Base-by-base conservation (phyloP, 331 rosid genomes). In the Phaseolus coccineus region DNA sequence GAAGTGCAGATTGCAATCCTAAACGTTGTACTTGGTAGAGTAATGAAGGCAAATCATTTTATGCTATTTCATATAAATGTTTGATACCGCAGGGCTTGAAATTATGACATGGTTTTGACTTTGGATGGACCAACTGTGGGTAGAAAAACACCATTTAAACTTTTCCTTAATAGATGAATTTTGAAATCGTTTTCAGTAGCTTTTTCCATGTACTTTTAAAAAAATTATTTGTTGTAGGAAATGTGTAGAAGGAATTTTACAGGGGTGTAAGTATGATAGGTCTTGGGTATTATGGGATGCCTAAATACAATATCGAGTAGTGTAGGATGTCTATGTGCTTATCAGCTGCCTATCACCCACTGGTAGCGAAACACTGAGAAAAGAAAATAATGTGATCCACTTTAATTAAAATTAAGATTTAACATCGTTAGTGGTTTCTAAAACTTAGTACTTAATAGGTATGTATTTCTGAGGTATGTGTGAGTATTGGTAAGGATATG, bases 21-120 rank as follows among this genome's bases (percentile, higher is more conserved):
- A 73, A 14, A 52, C 16, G 40, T 64, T 50, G 57, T 59, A 39
- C 10, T 37, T 50, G 78, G 28, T 80, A 50, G 68, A 64, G 47
- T 24, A 57, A 47, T 16, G 70, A 11, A 57, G 50, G 47, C 10
- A 46, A 52, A 33, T 14, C 65, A 31, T 30, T 81, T 67, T 25
- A 52, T 74, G 48, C 42, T 22, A 33, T 57, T 57, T 24, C 8
- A 56, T 65, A 61, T 80, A 40, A 73, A 46, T 50, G 37, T 40
- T 42, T 65, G 59, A 47, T 15, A 19, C 2, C 7, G 22, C 2
- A 12, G 37, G 51, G 51, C 4, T 61, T 61, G 63, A 33, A 52
- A 12, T 14, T 15, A 10, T 51, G 25, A 4, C 19, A 37, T 51
- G 28, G 13, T 44, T 69, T 30, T 30, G 70, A 47, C 35, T 44